Conservation (phyloP, 805 yeast species). For the Starmera amethionina region DNA sequence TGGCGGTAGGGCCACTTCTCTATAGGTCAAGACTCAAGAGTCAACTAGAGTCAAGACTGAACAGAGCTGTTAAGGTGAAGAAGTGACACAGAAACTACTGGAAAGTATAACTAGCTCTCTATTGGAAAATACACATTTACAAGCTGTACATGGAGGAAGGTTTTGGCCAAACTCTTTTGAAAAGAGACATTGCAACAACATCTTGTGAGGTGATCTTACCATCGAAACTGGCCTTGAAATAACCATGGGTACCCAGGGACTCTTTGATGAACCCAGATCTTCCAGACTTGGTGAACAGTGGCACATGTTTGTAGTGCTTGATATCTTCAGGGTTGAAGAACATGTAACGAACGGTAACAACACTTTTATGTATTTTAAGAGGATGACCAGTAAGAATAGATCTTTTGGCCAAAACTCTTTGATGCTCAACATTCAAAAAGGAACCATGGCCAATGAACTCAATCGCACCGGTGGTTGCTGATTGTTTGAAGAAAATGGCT, state of each 20-base stretch:
- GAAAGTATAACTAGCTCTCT: not conserved
- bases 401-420: constrained; percentile 80
- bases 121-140: not conserved
- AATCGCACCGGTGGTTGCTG: constrained; percentile 33
- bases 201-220: constrained; percentile 88
- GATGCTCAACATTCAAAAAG: constrained; percentile 75
- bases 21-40: too few species aligned
- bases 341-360: constrained; percentile 93
- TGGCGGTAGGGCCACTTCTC: not conserved
- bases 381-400: constrained; percentile 90
- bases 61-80: not conserved
- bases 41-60: too few species aligned
- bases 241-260: constrained; percentile 96
- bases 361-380: constrained; percentile 85
- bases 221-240: constrained; percentile 92
- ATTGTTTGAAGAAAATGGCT: constrained; percentile 66
- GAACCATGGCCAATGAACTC: constrained; percentile 86
- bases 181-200: constrained; percentile 85
- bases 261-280: constrained; percentile 93
- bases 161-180: constrained; percentile 90
- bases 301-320: constrained; percentile 81
- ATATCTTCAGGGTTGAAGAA: constrained; percentile 89
- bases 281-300: constrained; percentile 87
- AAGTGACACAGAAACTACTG: not conserved
- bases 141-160: constrained; percentile 21